A percentile compares a stretch with the other conserved stretches of the same genome.
Evolutionary conservation across 352 stramenopile genomes (phyloP).

Genomic region (Blastocystis sp.): DNA sequence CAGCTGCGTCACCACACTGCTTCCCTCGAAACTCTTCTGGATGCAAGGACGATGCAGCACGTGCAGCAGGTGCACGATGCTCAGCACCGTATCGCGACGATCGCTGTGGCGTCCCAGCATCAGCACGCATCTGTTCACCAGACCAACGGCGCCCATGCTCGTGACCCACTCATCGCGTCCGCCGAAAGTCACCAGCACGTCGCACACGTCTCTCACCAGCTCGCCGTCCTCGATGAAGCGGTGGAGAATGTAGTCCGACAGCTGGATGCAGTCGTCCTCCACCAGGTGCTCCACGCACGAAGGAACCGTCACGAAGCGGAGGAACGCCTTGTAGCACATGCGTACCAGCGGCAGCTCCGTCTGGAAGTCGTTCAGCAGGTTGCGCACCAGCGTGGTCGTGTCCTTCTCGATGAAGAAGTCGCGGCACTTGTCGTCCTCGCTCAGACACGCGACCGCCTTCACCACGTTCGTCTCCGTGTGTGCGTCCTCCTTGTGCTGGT

Average conservation of each 20-base stretch:
- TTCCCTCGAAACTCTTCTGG: neutral
- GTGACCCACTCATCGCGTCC: slow-evolving; percentile 9
- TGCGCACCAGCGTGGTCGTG: slow-evolving; percentile 12
- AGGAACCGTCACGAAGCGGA: neutral
- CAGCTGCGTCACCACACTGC: slow-evolving; percentile 30
- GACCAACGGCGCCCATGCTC: slow-evolving; percentile 14
- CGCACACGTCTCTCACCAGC: slow-evolving; percentile 31
- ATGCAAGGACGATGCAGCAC: neutral
- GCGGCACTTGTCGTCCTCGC: slow-evolving; percentile 4
- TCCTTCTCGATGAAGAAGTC: slow-evolving; percentile 19
- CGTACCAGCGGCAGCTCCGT: neutral
- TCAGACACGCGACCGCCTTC: neutral
- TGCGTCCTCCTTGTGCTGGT: neutral
- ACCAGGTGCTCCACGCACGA: neutral
- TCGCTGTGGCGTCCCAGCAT: slow-evolving; percentile 37
- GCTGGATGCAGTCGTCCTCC: neutral
- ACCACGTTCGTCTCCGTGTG: neutral
- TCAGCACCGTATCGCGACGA: slow-evolving; percentile 23
- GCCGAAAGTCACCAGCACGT: neutral
- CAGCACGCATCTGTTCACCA: slow-evolving; percentile 36
- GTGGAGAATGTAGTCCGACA: slow-evolving; percentile 4
- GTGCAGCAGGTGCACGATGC: slow-evolving; percentile 16
- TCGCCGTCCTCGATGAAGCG: slow-evolving; percentile 5
- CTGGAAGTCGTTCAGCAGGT: slow-evolving; percentile 40
- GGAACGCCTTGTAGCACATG: neutral